Evolutionary conservation across 1,139 yeast genomes (phyloP).

Genomic region (Geotrichum restrictum): DNA sequence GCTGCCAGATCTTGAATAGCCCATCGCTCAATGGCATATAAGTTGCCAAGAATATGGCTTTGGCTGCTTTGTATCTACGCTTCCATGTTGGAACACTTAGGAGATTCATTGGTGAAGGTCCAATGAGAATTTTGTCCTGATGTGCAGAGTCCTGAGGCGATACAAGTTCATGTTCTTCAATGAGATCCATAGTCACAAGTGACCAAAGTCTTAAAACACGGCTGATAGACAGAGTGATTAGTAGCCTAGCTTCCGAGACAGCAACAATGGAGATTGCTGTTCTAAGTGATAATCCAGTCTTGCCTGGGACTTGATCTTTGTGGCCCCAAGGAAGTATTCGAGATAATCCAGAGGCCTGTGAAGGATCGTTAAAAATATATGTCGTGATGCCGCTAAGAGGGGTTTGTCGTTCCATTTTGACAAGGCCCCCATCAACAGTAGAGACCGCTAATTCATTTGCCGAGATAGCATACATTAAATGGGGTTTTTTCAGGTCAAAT

Average conservation of each 20-base stretch:
- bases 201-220: slow-evolving; percentile 35
- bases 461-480: slow-evolving; percentile 49
- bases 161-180: slow-evolving; percentile 19
- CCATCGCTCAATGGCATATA: slow-evolving; percentile 47
- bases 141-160: slow-evolving; percentile 2
- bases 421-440: slow-evolving; percentile 62
- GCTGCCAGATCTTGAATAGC: slow-evolving; percentile 43
- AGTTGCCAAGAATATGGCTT: slow-evolving; percentile 30
- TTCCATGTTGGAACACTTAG: slow-evolving; percentile 10
- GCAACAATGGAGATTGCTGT: slow-evolving; percentile 31
- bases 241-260: slow-evolving; percentile 18
- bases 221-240: slow-evolving; percentile 33
- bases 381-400: slow-evolving; percentile 29
- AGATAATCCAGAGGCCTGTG: slow-evolving; percentile 24
- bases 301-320: slow-evolving; percentile 35
- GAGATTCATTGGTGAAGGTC: slow-evolving; percentile 19
- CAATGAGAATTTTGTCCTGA: slow-evolving; percentile 6
- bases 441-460: slow-evolving; percentile 49
- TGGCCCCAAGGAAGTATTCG: slow-evolving; percentile 27
- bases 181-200: slow-evolving; percentile 23
- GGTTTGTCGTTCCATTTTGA: slow-evolving; percentile 47
- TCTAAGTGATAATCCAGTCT: slow-evolving; percentile 30
- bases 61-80: slow-evolving; percentile 7
- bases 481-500: slow-evolving; percentile 66
- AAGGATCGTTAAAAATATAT: slow-evolving; percentile 27